phyloP scores from a whole-genome alignment of 306 rosid species.

The Clitoria ternatea region DNA sequence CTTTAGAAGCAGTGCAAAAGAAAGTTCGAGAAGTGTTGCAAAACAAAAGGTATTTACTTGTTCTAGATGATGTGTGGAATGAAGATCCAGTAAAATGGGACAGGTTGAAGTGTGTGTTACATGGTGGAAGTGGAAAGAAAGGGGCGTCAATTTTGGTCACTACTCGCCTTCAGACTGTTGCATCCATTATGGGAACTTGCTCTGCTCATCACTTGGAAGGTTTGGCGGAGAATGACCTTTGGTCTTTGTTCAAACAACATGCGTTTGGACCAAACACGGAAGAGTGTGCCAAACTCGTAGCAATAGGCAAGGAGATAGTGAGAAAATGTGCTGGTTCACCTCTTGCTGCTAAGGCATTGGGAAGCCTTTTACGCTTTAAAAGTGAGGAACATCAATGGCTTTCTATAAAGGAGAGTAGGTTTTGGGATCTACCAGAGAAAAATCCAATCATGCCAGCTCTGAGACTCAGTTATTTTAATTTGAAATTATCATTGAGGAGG shows the following conservation, averaged over 20 bases:
- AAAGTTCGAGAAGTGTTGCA: not conserved
- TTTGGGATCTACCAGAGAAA: too few relatives aligned
- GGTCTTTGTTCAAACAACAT: constrained; percentile 23
- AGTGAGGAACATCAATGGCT: constrained; percentile 15
- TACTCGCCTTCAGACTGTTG: constrained; percentile 10
- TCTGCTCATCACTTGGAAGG: not conserved
- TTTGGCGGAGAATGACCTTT: constrained; percentile 18
- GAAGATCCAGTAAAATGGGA: constrained; percentile 23
- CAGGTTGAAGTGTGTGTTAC: not conserved
- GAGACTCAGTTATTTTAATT: too few relatives aligned
- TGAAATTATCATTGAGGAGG: too few relatives aligned
- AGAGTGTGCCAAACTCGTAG: constrained; percentile 3
- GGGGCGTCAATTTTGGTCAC: constrained; percentile 28
- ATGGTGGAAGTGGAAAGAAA: constrained; percentile 16
- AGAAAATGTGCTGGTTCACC: constrained; percentile 16
- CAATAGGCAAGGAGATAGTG: constrained; percentile 21
- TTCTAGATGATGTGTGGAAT: constrained; percentile 38
- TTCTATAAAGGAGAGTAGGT: not conserved
- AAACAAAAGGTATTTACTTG: constrained; percentile 16
- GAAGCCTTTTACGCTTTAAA: constrained; percentile 20
- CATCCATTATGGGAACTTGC: constrained; percentile 22
- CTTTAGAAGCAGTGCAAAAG: not conserved
- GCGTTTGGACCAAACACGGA: constrained; percentile 13
- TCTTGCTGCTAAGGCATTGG: too few relatives aligned
- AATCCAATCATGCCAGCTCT: too few relatives aligned